Evolutionary conservation across 176 grass and related monocot genomes (phyloP).

Genomic region (Areca catechu): DNA sequence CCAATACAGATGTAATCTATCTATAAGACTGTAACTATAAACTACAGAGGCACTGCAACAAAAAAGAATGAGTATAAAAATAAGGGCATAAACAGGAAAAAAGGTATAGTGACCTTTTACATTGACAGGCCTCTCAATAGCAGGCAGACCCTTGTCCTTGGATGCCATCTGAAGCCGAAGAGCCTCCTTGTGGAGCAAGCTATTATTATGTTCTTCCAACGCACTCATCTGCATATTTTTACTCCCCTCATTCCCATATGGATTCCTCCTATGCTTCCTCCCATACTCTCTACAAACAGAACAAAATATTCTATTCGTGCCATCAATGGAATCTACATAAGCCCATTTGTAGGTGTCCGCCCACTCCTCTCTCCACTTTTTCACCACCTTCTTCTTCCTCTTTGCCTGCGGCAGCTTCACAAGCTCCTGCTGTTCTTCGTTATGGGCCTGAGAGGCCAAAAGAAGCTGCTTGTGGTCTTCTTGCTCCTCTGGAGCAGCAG

Average conservation of each 20-base stretch:
- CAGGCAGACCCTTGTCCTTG: constrained; percentile 59
- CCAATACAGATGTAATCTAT: no score
- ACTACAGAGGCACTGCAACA: no score
- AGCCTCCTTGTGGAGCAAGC: constrained; percentile 97
- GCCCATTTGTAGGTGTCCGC: constrained; percentile 97
- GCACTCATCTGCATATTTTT: constrained; percentile 99
- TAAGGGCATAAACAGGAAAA: neutral
- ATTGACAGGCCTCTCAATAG: constrained; percentile 60
- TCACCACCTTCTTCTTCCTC: constrained; percentile 98
- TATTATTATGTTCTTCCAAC: constrained; percentile 97
- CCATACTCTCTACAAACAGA: constrained; percentile 95
- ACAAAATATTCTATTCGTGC: constrained; percentile 85
- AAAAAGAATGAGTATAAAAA: neutral
- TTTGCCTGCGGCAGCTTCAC: constrained; percentile 49
- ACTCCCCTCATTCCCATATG: constrained; percentile 96
- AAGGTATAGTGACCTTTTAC: constrained; percentile 65
- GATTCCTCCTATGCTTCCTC: constrained; percentile 90
- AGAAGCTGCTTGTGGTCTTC: constrained; percentile 88
- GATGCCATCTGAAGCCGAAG: constrained; percentile 71
- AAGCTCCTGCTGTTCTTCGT: constrained; percentile 37
- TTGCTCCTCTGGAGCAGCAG: constrained; percentile 30
- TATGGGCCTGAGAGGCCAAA: constrained; percentile 36
- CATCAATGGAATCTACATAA: constrained; percentile 74
- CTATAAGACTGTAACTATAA: no score
- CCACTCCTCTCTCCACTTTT: constrained; percentile 98